phyloP scores from a whole-genome alignment of 2,329 filamentous ascomycete species.

The Emericellopsis cladophorae region DNA sequence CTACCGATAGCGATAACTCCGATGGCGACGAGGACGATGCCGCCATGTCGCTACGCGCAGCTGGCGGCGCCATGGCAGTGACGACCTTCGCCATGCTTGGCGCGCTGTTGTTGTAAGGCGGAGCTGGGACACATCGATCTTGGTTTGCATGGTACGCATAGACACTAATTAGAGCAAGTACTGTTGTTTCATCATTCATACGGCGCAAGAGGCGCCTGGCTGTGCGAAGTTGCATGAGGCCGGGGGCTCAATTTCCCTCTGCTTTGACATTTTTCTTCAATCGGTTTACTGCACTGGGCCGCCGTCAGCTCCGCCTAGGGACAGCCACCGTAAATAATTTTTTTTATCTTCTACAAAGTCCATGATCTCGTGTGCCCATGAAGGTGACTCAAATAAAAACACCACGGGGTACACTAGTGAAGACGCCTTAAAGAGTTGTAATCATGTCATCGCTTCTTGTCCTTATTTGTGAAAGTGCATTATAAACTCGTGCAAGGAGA shows the following conservation, averaged over 20 bases:
- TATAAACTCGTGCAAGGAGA: too few species aligned
- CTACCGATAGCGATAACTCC: conserved; percentile 3
- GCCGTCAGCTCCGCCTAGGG: too few species aligned
- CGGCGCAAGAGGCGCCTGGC: too few species aligned
- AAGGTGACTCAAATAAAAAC: too few species aligned
- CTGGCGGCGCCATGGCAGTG: conserved; percentile 19
- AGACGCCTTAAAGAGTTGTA: background rate
- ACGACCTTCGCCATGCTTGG: conserved; percentile 23
- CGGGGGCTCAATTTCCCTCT: too few species aligned
- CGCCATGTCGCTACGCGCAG: conserved; percentile 14
- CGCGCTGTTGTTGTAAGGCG: conserved; percentile 23
- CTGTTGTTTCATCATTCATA: background rate
- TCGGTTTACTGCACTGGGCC: too few species aligned
- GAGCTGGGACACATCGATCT: background rate
- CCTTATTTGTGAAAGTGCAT: background rate
- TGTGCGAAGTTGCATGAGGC: too few species aligned
- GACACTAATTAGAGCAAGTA: background rate
- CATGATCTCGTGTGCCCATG: too few species aligned
- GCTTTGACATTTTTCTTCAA: too few species aligned
- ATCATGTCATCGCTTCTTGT: background rate
- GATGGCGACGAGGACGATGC: conserved; percentile 14
- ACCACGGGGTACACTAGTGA: too few species aligned
- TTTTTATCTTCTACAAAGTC: too few species aligned
- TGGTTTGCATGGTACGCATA: background rate
- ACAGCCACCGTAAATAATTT: too few species aligned